Conservation (phyloP, 805 yeast genomes). For the Brettanomyces custersianus region DNA sequence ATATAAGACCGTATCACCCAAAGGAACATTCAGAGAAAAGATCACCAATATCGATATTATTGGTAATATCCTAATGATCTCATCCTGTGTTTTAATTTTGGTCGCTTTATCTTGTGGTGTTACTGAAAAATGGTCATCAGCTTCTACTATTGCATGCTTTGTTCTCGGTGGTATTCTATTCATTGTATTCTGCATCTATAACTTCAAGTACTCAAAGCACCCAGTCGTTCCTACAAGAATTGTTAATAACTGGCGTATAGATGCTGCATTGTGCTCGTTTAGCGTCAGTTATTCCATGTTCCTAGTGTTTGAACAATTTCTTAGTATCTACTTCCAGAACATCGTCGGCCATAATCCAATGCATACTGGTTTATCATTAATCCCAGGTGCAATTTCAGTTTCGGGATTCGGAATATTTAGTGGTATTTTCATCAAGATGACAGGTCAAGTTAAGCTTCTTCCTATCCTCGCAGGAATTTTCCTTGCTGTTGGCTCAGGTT, state of each 20-base stretch:
- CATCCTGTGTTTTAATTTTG: slow-evolving; percentile 37
- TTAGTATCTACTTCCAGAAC: slow-evolving; percentile 43
- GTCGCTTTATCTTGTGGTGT: slow-evolving; percentile 53
- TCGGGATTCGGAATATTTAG: not conserved
- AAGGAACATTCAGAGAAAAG: slow-evolving; percentile 29
- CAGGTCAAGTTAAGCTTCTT: slow-evolving; percentile 1
- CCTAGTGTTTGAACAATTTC: slow-evolving; percentile 19
- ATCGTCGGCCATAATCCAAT: slow-evolving; percentile 32
- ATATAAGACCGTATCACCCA: slow-evolving; percentile 39
- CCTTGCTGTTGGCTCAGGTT: not conserved
- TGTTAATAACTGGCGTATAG: too few relatives aligned
- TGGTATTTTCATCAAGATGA: slow-evolving; percentile 1
- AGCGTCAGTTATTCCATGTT: too few relatives aligned
- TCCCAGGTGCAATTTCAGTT: slow-evolving; percentile 28
- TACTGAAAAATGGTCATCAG: slow-evolving; percentile 41
- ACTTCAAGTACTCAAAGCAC: slow-evolving; percentile 30
- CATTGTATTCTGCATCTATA: slow-evolving; percentile 29
- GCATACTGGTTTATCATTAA: slow-evolving; percentile 35
- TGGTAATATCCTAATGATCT: slow-evolving; percentile 36
- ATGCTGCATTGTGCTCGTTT: too few relatives aligned
- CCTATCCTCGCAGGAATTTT: slow-evolving; percentile 1
- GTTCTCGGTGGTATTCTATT: slow-evolving; percentile 34
- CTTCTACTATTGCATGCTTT: slow-evolving; percentile 39
- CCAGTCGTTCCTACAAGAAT: slow-evolving; percentile 39
- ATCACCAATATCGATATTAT: slow-evolving; percentile 36